Conservation (phyloP, 441 rosid genomes). For the Adansonia grandidieri region DNA sequence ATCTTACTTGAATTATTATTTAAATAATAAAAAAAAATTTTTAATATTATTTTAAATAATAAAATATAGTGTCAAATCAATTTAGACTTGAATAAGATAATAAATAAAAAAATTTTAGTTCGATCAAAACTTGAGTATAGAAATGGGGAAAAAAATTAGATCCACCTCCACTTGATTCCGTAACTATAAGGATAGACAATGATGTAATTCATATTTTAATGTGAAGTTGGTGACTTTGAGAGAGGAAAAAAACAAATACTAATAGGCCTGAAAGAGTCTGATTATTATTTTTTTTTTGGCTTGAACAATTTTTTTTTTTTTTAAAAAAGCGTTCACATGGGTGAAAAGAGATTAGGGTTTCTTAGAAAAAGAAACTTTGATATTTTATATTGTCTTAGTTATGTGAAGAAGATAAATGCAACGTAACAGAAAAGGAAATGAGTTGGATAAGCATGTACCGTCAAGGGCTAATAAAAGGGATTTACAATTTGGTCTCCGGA, state of each 20-base stretch:
- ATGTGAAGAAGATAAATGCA: slow-evolving; percentile 9
- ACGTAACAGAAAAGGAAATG: slow-evolving; percentile 38
- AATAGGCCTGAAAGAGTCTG: neutral
- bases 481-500: neutral
- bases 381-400: slow-evolving; percentile 20
- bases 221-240: slow-evolving; percentile 33
- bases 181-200: neutral
- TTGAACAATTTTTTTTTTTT: neutral
- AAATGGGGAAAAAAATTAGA: too few relatives aligned
- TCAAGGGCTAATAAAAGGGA: neutral
- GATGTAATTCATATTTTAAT: slow-evolving; percentile 12
- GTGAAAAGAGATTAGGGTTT: slow-evolving; percentile 17
- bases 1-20: too few relatives aligned
- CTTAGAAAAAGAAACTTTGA: slow-evolving; percentile 9
- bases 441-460: slow-evolving; percentile 20
- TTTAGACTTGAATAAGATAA: too few relatives aligned
- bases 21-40: too few relatives aligned
- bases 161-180: slow-evolving; percentile 15
- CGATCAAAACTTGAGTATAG: too few relatives aligned
- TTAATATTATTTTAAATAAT: too few relatives aligned
- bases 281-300: neutral
- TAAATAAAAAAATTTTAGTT: too few relatives aligned
- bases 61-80: too few relatives aligned
- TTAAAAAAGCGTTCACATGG: neutral
- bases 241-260: neutral